Evolutionary conservation across 2,329 filamentous ascomycete species (phyloP).

Genomic region (Achaetomium macrosporum): DNA sequence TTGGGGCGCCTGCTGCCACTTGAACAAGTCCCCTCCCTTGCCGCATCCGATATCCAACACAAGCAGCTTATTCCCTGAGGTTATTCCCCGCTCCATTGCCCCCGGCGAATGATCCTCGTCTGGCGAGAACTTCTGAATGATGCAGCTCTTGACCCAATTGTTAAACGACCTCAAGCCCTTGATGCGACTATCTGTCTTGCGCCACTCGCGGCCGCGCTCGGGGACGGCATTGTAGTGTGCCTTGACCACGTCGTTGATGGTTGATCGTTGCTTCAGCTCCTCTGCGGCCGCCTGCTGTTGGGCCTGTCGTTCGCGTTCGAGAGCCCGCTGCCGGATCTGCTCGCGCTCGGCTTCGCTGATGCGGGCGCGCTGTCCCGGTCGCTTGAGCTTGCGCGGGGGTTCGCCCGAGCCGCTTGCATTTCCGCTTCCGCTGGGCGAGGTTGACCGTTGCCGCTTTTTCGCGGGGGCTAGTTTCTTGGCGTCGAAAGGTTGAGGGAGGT

Average conservation of each 20-base stretch:
- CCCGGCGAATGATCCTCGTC: conserved; percentile 65
- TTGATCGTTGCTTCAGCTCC: conserved; percentile 43
- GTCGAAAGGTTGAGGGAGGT: conserved; percentile 56
- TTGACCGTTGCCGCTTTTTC: conserved; percentile 52
- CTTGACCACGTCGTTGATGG: conserved; percentile 77
- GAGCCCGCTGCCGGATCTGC: conserved; percentile 55
- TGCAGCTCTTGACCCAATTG: conserved; percentile 97
- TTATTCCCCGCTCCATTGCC: conserved; percentile 48
- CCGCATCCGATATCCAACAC: conserved; percentile 94
- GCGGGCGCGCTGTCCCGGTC: conserved; percentile 60
- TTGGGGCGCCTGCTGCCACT: conserved; percentile 94
- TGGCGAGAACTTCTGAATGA: conserved; percentile 94
- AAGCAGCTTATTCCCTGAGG: conserved; percentile 55
- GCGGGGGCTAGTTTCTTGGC: conserved; percentile 52
- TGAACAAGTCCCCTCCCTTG: conserved; percentile 90
- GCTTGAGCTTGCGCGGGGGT: conserved; percentile 60
- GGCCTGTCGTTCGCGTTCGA: conserved; percentile 48
- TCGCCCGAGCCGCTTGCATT: conserved; percentile 26
- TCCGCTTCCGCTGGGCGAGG: conserved; percentile 34
- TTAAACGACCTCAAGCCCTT: conserved; percentile 93
- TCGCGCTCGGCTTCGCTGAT: conserved; percentile 63
- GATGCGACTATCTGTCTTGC: conserved; percentile 88
- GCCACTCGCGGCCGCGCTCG: conserved; percentile 89
- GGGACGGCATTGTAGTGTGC: conserved; percentile 96
- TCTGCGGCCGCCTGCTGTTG: conserved; percentile 32